phyloP scores from a whole-genome alignment of 2,329 filamentous ascomycete genomes.

The Hymenoscyphus repandus region DNA sequence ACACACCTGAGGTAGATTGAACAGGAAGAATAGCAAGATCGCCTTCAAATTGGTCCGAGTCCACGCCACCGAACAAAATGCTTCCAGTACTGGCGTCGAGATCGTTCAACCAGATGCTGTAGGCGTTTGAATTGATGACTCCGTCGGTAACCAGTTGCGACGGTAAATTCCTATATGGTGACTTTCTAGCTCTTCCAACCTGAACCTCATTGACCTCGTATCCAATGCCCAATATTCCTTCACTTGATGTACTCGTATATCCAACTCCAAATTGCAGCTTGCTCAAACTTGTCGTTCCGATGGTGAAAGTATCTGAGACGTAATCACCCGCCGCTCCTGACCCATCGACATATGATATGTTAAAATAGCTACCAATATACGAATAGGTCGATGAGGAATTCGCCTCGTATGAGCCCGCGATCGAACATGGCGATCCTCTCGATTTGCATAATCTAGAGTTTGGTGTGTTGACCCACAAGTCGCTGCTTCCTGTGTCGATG shows the following conservation, averaged over 20 bases:
- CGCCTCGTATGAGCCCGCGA: slow-evolving; percentile 62
- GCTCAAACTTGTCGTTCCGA: slow-evolving; percentile 49
- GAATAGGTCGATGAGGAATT: slow-evolving; percentile 71
- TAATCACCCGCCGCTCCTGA: slow-evolving; percentile 76
- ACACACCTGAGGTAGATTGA: slow-evolving; percentile 45
- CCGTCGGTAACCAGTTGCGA: slow-evolving; percentile 56
- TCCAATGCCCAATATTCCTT: slow-evolving; percentile 83
- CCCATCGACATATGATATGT: slow-evolving; percentile 83
- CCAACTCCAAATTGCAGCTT: slow-evolving; percentile 69
- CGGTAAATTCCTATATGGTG: slow-evolving; percentile 64
- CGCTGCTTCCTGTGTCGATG: slow-evolving; percentile 64
- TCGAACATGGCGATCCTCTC: slow-evolving; percentile 46
- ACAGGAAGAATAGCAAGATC: slow-evolving; percentile 63
- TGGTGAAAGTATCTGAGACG: slow-evolving; percentile 63
- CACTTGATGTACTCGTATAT: slow-evolving; percentile 52
- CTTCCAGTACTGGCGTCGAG: slow-evolving; percentile 58
- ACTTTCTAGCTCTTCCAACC: slow-evolving; percentile 49
- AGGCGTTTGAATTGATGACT: slow-evolving; percentile 60
- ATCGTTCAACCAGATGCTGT: slow-evolving; percentile 73
- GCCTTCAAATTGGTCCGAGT: slow-evolving; percentile 59
- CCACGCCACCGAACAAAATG: slow-evolving; percentile 71
- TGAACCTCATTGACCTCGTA: slow-evolving; percentile 76
- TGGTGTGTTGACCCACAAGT: slow-evolving; percentile 65
- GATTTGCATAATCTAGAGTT: slow-evolving; percentile 54
- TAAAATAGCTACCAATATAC: slow-evolving; percentile 71